Evolutionary conservation across 1,284 basidiomycete genomes (phyloP).

Genomic region (Uromyces viciae-fabae): DNA sequence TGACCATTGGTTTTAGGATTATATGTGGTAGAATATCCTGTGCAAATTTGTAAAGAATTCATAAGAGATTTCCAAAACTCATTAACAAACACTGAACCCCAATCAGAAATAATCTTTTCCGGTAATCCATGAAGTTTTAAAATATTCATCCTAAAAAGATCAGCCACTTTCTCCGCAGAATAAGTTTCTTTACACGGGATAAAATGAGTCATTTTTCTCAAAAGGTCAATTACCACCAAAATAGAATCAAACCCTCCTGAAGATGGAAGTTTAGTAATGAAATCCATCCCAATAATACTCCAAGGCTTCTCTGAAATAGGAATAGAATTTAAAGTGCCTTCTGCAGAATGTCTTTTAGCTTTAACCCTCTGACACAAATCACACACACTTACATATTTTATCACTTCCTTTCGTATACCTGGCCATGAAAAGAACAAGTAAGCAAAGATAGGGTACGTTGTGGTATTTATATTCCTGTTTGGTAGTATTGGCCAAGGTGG

Average conservation of each 20-base stretch:
- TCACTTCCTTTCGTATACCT: background rate
- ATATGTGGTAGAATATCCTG: conserved; percentile 1
- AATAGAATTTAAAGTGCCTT: background rate
- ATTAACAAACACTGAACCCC: background rate
- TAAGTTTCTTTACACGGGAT: conserved; percentile 14
- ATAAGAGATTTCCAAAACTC: background rate
- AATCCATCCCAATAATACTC: conserved; percentile 23
- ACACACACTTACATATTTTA: background rate
- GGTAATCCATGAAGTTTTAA: conserved; percentile 21
- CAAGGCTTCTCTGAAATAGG: background rate
- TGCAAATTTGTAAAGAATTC: background rate
- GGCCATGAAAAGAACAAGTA: conserved; percentile 19
- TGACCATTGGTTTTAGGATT: conserved; percentile 28
- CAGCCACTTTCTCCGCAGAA: background rate
- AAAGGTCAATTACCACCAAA: conserved; percentile 4
- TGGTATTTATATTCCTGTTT: no score
- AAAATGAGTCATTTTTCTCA: conserved; percentile 15
- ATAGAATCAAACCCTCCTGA: conserved; percentile 13
- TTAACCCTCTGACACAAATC: conserved; percentile 3
- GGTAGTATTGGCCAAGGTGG: no score
- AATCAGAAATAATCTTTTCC: background rate
- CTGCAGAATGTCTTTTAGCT: background rate
- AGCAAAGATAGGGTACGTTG: background rate
- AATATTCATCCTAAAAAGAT: background rate
- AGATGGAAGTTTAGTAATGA: conserved; percentile 17